Percentiles rank a stretch among this genome's conserved stretches.
These are phyloP conservation scores for Phytophthora parvispora DNA, from an alignment of 352 stramenopile species.

Conservation along the genomic window DNA sequence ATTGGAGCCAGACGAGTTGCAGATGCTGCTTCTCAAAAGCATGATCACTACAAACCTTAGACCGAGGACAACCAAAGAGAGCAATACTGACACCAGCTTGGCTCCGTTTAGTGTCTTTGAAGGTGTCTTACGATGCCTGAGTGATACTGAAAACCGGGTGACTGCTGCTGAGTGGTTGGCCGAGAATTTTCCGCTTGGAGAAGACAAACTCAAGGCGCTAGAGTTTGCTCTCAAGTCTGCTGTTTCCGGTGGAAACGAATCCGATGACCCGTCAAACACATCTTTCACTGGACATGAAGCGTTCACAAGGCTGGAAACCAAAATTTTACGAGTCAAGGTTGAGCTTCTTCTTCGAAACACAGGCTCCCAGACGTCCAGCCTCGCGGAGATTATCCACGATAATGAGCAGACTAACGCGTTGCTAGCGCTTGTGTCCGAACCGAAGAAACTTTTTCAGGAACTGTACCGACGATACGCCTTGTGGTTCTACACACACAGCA, in stretches of 20 bases:
- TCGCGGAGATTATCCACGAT: constrained; percentile 22
- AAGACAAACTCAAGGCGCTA: constrained; percentile 57
- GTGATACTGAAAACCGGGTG: constrained; percentile 50
- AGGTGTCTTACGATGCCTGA: constrained; percentile 40
- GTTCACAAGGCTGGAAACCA: constrained; percentile 39
- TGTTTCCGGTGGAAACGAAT: constrained; percentile 8
- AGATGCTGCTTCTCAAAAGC: constrained; percentile 83
- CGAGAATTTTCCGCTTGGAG: constrained; percentile 47
- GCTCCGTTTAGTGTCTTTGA: constrained; percentile 42
- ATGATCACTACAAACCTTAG: constrained; percentile 48
- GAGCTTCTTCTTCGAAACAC: constrained; percentile 44
- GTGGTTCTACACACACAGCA: constrained; percentile 33
- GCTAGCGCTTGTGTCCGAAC: constrained; percentile 40
- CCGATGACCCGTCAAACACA: constrained; percentile 11
- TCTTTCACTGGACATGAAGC: constrained; percentile 55
- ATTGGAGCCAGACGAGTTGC: constrained; percentile 73
- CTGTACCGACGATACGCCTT: constrained; percentile 58
- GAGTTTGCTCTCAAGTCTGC: constrained; percentile 50
- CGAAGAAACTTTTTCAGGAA: constrained; percentile 50
- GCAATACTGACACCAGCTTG: neutral
- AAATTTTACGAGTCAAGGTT: constrained; percentile 50
- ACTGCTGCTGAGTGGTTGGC: constrained; percentile 65
- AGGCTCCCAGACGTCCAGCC: constrained; percentile 21
- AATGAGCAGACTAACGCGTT: constrained; percentile 26
- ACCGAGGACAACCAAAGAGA: neutral